Percentiles rank a stretch among this genome's conserved stretches.
Conservation (phyloP, 495 filamentous ascomycete species). For the Penicillium taxi region DNA sequence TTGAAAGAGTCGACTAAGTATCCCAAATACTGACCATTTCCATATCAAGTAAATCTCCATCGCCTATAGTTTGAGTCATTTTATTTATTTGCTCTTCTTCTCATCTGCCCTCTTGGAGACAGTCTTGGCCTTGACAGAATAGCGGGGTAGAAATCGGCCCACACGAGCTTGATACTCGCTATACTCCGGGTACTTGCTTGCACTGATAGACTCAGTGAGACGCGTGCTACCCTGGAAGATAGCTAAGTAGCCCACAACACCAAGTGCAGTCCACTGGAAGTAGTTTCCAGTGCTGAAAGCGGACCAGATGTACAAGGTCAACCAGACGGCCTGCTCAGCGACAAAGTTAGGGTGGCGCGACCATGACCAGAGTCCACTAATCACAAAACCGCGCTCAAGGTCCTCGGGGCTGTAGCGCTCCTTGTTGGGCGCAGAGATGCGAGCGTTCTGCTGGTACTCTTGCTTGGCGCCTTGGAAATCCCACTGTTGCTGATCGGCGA, state of each 20-base stretch:
- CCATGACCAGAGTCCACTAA: conserved; percentile 75
- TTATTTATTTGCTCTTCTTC: conserved; percentile 20
- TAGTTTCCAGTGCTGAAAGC: conserved; percentile 61
- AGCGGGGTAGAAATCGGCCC: conserved; percentile 70
- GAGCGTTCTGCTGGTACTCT: conserved; percentile 60
- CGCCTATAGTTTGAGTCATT: too few relatives aligned
- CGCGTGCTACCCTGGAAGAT: conserved; percentile 85
- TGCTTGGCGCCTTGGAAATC: conserved; percentile 76
- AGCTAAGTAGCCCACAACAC: conserved; percentile 57
- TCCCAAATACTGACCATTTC: not conserved
- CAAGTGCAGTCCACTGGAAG: conserved; percentile 73
- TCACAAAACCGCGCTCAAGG: conserved; percentile 85
- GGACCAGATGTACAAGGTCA: conserved; percentile 77
- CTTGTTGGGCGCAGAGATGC: conserved; percentile 49
- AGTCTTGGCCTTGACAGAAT: conserved; percentile 36
- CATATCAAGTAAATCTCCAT: too few relatives aligned
- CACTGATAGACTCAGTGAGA: conserved; percentile 76
- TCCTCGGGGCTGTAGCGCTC: conserved; percentile 53
- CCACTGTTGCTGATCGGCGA: conserved; percentile 95
- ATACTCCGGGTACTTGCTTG: conserved; percentile 84
- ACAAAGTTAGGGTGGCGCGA: conserved; percentile 92
- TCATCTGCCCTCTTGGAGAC: conserved; percentile 13
- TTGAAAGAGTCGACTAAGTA: too few relatives aligned
- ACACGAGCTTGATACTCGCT: conserved; percentile 72
- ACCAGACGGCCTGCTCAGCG: conserved; percentile 88